Evolutionary conservation across 2,329 filamentous ascomycete genomes (phyloP).

Genomic region (Sporothrix curviconia): DNA sequence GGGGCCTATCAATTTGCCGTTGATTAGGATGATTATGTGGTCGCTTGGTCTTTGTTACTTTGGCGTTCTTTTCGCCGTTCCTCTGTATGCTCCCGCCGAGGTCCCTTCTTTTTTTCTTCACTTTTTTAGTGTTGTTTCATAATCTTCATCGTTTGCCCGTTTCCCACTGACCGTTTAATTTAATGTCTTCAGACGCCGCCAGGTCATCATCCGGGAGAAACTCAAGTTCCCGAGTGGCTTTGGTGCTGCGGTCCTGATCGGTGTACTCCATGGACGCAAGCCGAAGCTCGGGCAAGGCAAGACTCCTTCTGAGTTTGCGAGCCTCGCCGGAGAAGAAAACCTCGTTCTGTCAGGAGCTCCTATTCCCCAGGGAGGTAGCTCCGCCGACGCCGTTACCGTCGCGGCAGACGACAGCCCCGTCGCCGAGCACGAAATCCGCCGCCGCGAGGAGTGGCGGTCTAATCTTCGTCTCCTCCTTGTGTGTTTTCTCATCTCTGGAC

Average conservation of each 20-base stretch:
- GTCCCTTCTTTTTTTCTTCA: neutral
- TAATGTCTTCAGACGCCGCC: conserved; percentile 52
- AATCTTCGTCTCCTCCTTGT: conserved; percentile 50
- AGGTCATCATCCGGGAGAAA: conserved; percentile 89
- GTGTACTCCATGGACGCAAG: conserved; percentile 66
- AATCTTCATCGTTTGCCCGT: too few species aligned
- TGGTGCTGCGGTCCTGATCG: conserved; percentile 88
- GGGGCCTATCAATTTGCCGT: conserved; percentile 64
- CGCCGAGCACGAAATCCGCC: conserved; percentile 25
- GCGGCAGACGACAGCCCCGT: conserved; percentile 15
- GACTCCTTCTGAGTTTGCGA: conserved; percentile 24
- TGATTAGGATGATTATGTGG: conserved; percentile 78
- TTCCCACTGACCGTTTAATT: too few species aligned
- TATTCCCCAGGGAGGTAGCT: neutral
- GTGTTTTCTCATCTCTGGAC: conserved; percentile 53
- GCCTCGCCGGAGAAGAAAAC: conserved; percentile 20
- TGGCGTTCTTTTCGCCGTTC: conserved; percentile 92
- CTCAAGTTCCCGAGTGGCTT: conserved; percentile 93
- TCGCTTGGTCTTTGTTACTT: conserved; percentile 91
- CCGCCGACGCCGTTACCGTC: neutral
- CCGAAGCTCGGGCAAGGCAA: conserved; percentile 8
- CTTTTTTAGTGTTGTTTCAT: too few species aligned
- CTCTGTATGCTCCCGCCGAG: conserved; percentile 49
- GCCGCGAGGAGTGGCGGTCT: conserved; percentile 32
- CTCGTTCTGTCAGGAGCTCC: neutral